Conservation (phyloP, 2,329 filamentous ascomycete species). For the Blastomyces emzantsi region DNA sequence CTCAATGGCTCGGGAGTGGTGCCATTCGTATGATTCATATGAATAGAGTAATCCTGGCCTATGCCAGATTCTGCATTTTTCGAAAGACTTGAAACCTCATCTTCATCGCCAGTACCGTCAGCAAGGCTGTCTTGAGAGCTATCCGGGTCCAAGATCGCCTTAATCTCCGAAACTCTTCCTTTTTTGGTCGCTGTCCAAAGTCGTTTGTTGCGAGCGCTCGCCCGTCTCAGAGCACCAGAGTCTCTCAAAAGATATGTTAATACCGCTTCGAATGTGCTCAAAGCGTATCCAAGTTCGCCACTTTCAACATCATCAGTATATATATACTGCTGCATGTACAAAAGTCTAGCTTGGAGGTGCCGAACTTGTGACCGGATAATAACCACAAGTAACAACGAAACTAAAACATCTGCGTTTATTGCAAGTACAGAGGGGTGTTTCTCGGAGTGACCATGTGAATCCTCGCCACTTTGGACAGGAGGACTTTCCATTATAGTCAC, state of each 20-base stretch:
- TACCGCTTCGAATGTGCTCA: conserved; percentile 94
- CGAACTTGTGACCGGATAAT: conserved; percentile 84
- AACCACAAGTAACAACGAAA: conserved; percentile 82
- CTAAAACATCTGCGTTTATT: conserved; percentile 81
- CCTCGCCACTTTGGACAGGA: conserved; percentile 25
- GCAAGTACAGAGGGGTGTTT: conserved; percentile 50
- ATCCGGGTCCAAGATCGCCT: conserved; percentile 68
- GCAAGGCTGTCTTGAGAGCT: conserved; percentile 33
- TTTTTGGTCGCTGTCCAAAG: conserved; percentile 78
- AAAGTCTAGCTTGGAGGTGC: conserved; percentile 75
- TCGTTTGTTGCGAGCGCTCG: conserved; percentile 74
- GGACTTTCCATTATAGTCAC: conserved; percentile 59
- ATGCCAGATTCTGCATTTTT: conserved; percentile 27
- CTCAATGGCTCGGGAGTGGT: conserved; percentile 17
- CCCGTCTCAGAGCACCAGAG: conserved; percentile 69
- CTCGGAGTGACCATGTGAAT: conserved; percentile 38
- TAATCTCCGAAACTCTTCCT: conserved; percentile 68
- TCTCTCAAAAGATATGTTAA: conserved; percentile 77
- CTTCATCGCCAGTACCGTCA: conserved; percentile 35
- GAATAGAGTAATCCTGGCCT: conserved; percentile 19
- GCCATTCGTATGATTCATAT: conserved; percentile 21
- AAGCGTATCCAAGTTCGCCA: conserved; percentile 88
- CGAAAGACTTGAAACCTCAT: conserved; percentile 23
- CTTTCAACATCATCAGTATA: conserved; percentile 97
- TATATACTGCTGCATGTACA: conserved; percentile 96